A percentile compares a stretch with the other conserved stretches of the same genome.
These are phyloP conservation scores for Tuber aestivum DNA, from an alignment of 495 filamentous ascomycete species.

Conservation along the genomic window DNA sequence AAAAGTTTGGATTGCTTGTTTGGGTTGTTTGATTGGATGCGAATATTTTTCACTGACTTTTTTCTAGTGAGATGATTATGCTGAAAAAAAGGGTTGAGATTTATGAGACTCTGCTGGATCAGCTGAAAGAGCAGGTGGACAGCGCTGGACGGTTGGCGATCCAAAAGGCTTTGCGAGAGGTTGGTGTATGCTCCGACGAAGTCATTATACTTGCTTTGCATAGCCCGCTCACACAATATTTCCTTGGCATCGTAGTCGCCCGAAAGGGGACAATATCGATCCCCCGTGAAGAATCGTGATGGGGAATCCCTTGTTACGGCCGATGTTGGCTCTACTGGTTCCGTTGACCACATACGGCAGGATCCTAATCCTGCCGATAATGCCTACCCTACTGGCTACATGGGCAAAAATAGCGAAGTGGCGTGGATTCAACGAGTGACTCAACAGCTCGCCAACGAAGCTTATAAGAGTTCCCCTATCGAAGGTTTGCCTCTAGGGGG, in stretches of 20 bases:
- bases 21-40: background rate
- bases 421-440: slow-evolving; percentile 52
- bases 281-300: slow-evolving; percentile 26
- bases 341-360: slow-evolving; percentile 57
- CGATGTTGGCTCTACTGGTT: slow-evolving; percentile 57
- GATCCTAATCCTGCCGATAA: slow-evolving; percentile 53
- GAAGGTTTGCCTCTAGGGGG: slow-evolving; percentile 40
- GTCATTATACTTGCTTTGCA: slow-evolving; percentile 19
- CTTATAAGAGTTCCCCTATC: slow-evolving; percentile 24
- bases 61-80: slow-evolving; percentile 47
- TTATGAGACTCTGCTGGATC: slow-evolving; percentile 46
- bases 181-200: slow-evolving; percentile 10
- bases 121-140: slow-evolving; percentile 47
- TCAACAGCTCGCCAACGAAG: slow-evolving; percentile 36
- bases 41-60: slow-evolving; percentile 17
- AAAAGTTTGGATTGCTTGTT: slow-evolving; percentile 44
- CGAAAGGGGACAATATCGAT: slow-evolving; percentile 9
- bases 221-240: slow-evolving; percentile 19
- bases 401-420: slow-evolving; percentile 58
- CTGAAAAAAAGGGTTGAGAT: slow-evolving; percentile 49
- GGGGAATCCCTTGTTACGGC: slow-evolving; percentile 45
- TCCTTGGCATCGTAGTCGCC: slow-evolving; percentile 8
- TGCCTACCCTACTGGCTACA: slow-evolving; percentile 51
- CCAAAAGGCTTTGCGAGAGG: slow-evolving; percentile 36
- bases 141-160: slow-evolving; percentile 52